Evolutionary conservation across 1,139 yeast species (phyloP), one percentile per base, ranked within the genome.

Genomic region (Candida dubliniensis): DNA sequence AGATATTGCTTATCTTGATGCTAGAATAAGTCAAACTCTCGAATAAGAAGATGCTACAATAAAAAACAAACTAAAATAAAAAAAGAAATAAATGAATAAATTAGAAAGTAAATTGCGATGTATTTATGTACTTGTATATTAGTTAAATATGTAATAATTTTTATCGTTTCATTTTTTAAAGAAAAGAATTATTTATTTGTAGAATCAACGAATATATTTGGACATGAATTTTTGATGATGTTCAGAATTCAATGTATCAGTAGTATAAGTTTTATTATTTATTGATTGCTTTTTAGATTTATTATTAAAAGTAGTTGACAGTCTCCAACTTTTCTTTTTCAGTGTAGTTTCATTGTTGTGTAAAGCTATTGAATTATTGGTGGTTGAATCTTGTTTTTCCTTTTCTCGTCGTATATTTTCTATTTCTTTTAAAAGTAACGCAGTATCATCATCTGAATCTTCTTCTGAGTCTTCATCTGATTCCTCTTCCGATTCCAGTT

Each of bases 161-260:
- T 31, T n/a, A n/a, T n/a, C n/a, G n/a, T n/a, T n/a, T n/a, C n/a
- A n/a, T n/a, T n/a, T n/a, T n/a, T n/a, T n/a, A n/a, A n/a, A n/a
- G n/a, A n/a, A n/a, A n/a, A n/a, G n/a, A n/a, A 34, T 34, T 27
- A 35, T 26, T 15, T 26, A 34, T 18, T 33, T 4, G 27, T 25
- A 25, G 26, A 24, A 11, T 59, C 58, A 84, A 50, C 72, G 71
- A 12, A 88, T 69, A 56, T 80, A 86, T 55, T 81, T 83, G 46
- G 82, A 74, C 65, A 90, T 66, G 57, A 90, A 89, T 48, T 80
- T 76, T 50, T 79, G 74, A 59, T 90, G 96, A 53, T 78, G 80
- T 18, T 84, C 84, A 4, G 93, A 84, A 42, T 81, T 70, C 18
- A 85, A 61, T 47, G 87, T 69, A 55, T 87, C 87, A 48, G 85